A percentile compares a stretch with the other conserved stretches of the same genome.
phyloP scores from a whole-genome alignment of 164 flowering plant genomes.

The grape (Vitis vinifera) region ASM3070453v1 NC_081809.1:5167501-5168000 shows the following conservation, averaged over 20 bases:
- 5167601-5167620: constrained; percentile 5
- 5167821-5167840: neutral
- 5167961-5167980: constrained; percentile 62
- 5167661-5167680: neutral
- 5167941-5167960: constrained; percentile 63
- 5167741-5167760: constrained; percentile 85
- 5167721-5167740: constrained; percentile 83
- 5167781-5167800: constrained; percentile 1
- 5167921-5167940: constrained; percentile 65
- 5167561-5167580: neutral
- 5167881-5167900: constrained; percentile 78
- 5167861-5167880: constrained; percentile 77
- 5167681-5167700: constrained; percentile 35
- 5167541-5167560: neutral
- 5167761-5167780: constrained; percentile 38
- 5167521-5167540: neutral
- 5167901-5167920: constrained; percentile 74
- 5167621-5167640: neutral
- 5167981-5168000: constrained; percentile 54
- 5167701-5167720: constrained; percentile 79
- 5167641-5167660: neutral
- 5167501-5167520: too few relatives aligned
- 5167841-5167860: constrained; percentile 73
- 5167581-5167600: neutral
- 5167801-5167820: neutral